These are phyloP conservation scores for Suillus plorans DNA, from an alignment of 768 basidiomycete genomes.

Conservation along the genomic window DNA sequence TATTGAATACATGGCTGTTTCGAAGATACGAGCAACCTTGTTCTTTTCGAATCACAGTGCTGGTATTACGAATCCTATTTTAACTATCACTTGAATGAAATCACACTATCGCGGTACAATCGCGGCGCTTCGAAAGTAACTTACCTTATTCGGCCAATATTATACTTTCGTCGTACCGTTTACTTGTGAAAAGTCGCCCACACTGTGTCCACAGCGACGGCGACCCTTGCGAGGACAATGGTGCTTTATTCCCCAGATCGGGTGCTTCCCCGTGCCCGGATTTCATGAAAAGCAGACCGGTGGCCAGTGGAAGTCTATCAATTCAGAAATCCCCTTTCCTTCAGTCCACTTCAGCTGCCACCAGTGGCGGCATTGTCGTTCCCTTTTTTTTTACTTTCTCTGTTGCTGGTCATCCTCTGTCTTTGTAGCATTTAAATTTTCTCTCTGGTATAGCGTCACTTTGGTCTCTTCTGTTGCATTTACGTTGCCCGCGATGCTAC, in stretches of 20 bases:
- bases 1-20: background rate
- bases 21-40: background rate
- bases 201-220: constrained; percentile 6
- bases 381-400: constrained; percentile 5
- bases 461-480: background rate
- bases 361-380: background rate
- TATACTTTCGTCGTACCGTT: constrained; percentile 6
- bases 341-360: constrained; percentile 3
- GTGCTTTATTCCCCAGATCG: constrained; percentile 22
- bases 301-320: background rate
- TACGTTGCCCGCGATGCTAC: constrained; percentile 20
- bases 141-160: constrained; percentile 15
- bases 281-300: background rate
- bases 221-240: constrained; percentile 23
- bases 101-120: background rate
- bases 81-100: background rate
- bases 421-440: constrained; percentile 5
- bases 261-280: background rate
- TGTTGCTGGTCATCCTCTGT: constrained; percentile 24
- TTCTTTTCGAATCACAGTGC: background rate
- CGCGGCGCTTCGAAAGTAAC: constrained; percentile 4
- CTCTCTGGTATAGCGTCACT: constrained; percentile 13
- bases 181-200: constrained; percentile 7
- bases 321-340: background rate
- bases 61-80: too few species aligned